Evolutionary conservation across 345 rosid species (phyloP), one percentile per base, ranked within the genome.

Genomic region (Passiflora organensis): DNA sequence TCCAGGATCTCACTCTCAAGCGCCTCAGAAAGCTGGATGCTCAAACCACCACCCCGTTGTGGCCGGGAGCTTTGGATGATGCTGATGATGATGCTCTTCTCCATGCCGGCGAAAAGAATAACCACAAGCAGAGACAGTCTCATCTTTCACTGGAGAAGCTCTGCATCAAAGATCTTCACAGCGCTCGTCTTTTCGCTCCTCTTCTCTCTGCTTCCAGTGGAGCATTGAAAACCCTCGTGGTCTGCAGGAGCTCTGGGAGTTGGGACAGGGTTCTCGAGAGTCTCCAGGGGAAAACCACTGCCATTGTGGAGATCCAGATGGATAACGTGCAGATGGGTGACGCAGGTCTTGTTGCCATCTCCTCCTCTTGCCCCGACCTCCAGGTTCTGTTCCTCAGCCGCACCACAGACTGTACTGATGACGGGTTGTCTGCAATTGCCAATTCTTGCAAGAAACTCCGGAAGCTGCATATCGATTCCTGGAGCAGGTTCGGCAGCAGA

Each of bases 241-340:
- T 78, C 2, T 63, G 70, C 49, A 58, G 82, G 59, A 71, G 82
- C 75, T 78, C 82, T 8, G 80, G 78, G 13, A 72, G 72, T 9
- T 78, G 80, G 83, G 80, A 72, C 64, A 46, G 55, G 4, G 74
- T 78, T 4, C 56, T 72, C 10, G 62, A 63, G 43, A 42, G 48
- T 21, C 55, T 69, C 22, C 48, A 55, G 0, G 58, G 17, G 0
- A 56, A 37, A 56, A 38, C 44, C 36, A 68, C 69, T 22, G 6
- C 49, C 37, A 67, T 79, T 49, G 18, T 56, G 1, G 80, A 79
- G 72, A 72, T 76, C 55, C 83, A 70, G 18, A 61, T 79, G 65
- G 75, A 79, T 36, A 76, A 60, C 32, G 72, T 76, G 3, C 80
- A 79, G 25, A 48, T 76, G 53, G 65, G 78, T 10, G 78, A 76